Base-by-base conservation (phyloP, 2,329 filamentous ascomycete genomes). In the Microdochium bolleyi region DNA sequence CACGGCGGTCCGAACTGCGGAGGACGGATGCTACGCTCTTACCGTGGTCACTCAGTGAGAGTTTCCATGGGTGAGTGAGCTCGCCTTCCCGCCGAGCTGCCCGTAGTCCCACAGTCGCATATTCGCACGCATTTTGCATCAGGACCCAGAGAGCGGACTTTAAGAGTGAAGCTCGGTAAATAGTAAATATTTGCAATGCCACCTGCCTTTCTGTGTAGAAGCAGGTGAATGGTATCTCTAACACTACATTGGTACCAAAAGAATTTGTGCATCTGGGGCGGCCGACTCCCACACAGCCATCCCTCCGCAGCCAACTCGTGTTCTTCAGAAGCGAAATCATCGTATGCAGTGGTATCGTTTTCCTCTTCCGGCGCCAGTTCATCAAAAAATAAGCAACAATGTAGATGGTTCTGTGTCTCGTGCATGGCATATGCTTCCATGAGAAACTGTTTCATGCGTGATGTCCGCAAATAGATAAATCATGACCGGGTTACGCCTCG, bases 201-300 rank as follows among this genome's bases (percentile, higher is more conserved):
- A 19, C 19, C 41, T 46, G 41, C 41, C 19, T 22, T 19, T 46
- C 41, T 46, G 41, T 46, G 41, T 46, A 46, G 41, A 46, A 46
- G 41, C 41, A 46, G 41, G 41, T 46, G 41, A 46, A 46, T 46
- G 41, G 41, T 46, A 46, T 46, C 41, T 46, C 41, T 46, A 46
- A 46, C 41, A 46, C 41, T 22, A 46, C 41, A 46, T 46, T 7
- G 37, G 13, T 41, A 7, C 37, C 30, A 34, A 34, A 34, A 8
- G 19, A 41, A 41, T 5, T 7, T 16, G 19, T 8, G 5, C 19
- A 7, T n/a, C 37, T n/a, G 11, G 13, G 37, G 11, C 11, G 11
- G 37, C 37, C 37, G 19, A n/a, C 11, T 41, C n/a, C 30, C 30
- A 34, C 30, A 9, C 11, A 7, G 13, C 10, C n/a, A 46, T 21